Percentiles rank a stretch among this genome's conserved stretches.
Evolutionary conservation across 2,329 filamentous ascomycete genomes (phyloP).

Genomic region (Neofusicoccum cordaticola): DNA sequence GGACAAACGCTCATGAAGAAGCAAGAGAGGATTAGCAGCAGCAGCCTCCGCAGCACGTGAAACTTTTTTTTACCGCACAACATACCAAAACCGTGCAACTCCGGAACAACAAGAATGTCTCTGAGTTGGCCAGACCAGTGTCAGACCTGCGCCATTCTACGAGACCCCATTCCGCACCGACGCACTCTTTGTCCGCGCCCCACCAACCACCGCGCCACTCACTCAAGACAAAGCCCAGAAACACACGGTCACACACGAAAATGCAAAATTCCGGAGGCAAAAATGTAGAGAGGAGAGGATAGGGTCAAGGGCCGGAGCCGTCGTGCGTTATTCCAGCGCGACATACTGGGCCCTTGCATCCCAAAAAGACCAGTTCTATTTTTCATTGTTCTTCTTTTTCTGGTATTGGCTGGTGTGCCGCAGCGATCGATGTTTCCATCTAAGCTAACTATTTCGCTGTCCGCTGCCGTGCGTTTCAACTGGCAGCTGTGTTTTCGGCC

Average conservation of each 20-base stretch:
- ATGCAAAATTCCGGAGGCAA: neutral
- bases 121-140: too few species aligned
- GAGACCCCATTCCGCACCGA: too few species aligned
- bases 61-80: too few species aligned
- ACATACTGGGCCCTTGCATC: neutral
- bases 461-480: neutral
- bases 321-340: neutral
- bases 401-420: neutral
- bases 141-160: too few species aligned
- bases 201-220: neutral
- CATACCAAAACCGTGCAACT: too few species aligned
- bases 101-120: too few species aligned
- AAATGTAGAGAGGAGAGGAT: neutral
- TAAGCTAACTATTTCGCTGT: conserved; percentile 10
- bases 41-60: too few species aligned
- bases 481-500: neutral
- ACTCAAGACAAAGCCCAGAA: neutral
- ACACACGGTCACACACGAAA: too few species aligned
- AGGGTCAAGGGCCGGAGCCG: neutral
- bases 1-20: too few species aligned
- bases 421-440: conserved; percentile 8
- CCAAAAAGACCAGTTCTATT: neutral
- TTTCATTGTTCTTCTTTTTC: neutral
- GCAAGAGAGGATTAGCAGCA: too few species aligned
- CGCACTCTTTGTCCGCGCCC: too few species aligned